phyloP scores from a whole-genome alignment of 2,329 filamentous ascomycete species.

The Didymella keratinophila region DNA sequence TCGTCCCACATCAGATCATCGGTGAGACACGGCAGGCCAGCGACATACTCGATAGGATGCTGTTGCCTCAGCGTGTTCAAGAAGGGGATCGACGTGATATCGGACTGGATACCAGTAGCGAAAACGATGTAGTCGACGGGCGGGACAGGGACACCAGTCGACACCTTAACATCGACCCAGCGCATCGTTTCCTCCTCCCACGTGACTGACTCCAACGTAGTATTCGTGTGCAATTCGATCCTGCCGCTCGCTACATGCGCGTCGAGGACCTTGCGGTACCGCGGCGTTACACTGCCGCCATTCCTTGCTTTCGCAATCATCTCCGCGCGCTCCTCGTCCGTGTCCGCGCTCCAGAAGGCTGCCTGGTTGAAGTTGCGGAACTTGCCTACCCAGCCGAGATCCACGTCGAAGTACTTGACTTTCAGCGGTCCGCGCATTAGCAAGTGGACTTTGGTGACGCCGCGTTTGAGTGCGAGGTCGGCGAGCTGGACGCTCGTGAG shows the following conservation, averaged over 20 bases:
- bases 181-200: conserved; percentile 59
- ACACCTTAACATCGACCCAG: conserved; percentile 49
- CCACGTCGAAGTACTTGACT: conserved; percentile 80
- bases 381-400: conserved; percentile 81
- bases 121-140: conserved; percentile 74
- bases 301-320: conserved; percentile 72
- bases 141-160: conserved; percentile 62
- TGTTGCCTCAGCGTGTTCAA: conserved; percentile 66
- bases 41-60: conserved; percentile 68
- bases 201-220: conserved; percentile 60
- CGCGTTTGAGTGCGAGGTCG: conserved; percentile 69
- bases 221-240: conserved; percentile 66
- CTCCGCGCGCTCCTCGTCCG: conserved; percentile 71
- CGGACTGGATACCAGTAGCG: conserved; percentile 74
- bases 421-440: conserved; percentile 69
- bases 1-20: conserved; percentile 79
- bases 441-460: conserved; percentile 73
- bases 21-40: conserved; percentile 75
- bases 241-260: conserved; percentile 62
- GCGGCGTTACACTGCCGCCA: conserved; percentile 78
- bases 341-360: conserved; percentile 78
- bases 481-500: conserved; percentile 78
- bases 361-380: conserved; percentile 81
- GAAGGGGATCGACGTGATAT: conserved; percentile 68
- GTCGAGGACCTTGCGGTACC: conserved; percentile 72